Evolutionary conservation across 202 grass and related monocot genomes (phyloP).

Genomic region (Elaeis oleifera): DNA sequence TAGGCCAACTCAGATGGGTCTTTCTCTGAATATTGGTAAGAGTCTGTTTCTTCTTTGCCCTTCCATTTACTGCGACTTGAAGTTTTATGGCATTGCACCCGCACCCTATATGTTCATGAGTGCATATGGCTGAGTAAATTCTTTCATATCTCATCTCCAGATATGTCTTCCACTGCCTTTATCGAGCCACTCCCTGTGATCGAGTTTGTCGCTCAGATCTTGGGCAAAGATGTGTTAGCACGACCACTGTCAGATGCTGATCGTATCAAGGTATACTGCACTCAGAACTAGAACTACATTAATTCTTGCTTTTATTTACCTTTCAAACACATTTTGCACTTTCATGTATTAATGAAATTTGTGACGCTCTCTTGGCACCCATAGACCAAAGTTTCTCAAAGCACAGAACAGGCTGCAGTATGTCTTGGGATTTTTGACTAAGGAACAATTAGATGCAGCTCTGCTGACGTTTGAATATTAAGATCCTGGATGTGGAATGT

Average conservation of each 20-base stretch:
- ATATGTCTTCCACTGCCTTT: slow-evolving; percentile 96
- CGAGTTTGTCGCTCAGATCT: slow-evolving; percentile 92
- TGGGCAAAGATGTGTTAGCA: slow-evolving; percentile 84
- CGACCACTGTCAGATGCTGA: slow-evolving; percentile 97
- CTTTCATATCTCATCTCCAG: slow-evolving; percentile 37
- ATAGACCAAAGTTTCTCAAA: too few relatives aligned
- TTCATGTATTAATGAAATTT: too few relatives aligned
- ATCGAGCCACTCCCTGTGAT: slow-evolving; percentile 99
- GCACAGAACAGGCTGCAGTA: too few relatives aligned
- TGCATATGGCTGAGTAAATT: slow-evolving; percentile 23
- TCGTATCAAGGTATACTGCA: slow-evolving; percentile 69
- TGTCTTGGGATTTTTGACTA: too few relatives aligned
- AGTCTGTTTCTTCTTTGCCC: neutral
- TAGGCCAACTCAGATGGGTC: slow-evolving; percentile 94
- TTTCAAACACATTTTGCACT: too few relatives aligned
- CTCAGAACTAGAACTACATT: too few relatives aligned
- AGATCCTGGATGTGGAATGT: too few relatives aligned
- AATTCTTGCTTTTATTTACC: too few relatives aligned
- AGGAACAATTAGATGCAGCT: too few relatives aligned
- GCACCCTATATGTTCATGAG: slow-evolving; percentile 27
- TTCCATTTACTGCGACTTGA: neutral
- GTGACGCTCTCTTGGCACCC: too few relatives aligned
- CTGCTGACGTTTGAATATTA: too few relatives aligned
- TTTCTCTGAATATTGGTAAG: slow-evolving; percentile 95
- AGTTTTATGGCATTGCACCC: slow-evolving; percentile 32